Conservation (phyloP, 257 asterid species). For the Ilex aquifolium region DNA sequence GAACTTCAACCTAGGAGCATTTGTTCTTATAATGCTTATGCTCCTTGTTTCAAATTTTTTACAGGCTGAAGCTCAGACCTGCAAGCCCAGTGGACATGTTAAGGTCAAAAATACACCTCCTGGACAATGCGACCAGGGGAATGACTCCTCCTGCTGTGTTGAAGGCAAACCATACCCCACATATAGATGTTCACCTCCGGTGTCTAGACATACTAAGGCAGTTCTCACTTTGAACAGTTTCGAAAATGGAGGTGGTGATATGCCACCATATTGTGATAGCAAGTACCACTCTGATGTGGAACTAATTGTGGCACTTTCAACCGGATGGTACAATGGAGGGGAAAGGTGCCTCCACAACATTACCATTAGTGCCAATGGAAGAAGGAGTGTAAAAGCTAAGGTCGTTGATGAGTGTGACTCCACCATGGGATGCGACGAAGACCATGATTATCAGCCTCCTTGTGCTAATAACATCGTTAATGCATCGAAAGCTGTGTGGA, state of each 20-base stretch:
- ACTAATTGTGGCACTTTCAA: conserved; percentile 37
- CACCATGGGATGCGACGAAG: conserved; percentile 33
- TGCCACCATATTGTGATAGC: conserved; percentile 33
- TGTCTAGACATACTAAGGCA: conserved; percentile 31
- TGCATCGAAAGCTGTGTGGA: conserved; percentile 42
- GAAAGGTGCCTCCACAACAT: conserved; percentile 27
- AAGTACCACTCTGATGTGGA: conserved; percentile 30
- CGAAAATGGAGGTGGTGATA: conserved; percentile 33
- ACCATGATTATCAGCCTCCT: conserved; percentile 44
- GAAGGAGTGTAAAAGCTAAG: conserved; percentile 32
- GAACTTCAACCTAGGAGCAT: conserved; percentile 4
- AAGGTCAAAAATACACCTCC: conserved; percentile 20
- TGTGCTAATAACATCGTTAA: conserved; percentile 37
- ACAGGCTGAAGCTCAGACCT: conserved; percentile 8
- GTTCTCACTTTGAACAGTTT: conserved; percentile 33
- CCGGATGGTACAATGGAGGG: conserved; percentile 34
- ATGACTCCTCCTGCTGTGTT: conserved; percentile 28
- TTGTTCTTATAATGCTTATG: conserved; percentile 9
- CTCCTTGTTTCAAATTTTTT: conserved; percentile 5
- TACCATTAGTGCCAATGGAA: conserved; percentile 29
- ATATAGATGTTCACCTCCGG: conserved; percentile 34
- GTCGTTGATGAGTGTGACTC: conserved; percentile 53
- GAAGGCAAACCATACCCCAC: conserved; percentile 25
- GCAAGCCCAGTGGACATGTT: conserved; percentile 31
- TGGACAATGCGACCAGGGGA: conserved; percentile 21